Evolutionary conservation across 495 filamentous ascomycete species (phyloP), one percentile per base, ranked within the genome.

Genomic region (Bacidia gigantensis): DNA sequence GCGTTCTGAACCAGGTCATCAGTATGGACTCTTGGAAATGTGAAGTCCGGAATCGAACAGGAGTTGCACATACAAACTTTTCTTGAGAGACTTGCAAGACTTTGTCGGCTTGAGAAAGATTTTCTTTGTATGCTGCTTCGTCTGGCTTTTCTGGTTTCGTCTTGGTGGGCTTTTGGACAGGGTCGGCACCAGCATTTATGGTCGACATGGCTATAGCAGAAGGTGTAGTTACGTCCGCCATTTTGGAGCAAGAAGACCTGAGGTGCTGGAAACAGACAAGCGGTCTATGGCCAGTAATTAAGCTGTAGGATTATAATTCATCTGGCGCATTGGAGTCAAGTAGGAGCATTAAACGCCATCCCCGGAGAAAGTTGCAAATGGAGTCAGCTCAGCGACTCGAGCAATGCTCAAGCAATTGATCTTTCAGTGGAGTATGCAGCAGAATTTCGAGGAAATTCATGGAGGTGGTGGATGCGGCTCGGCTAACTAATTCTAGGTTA

Each of bases 81-180:
- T 84, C 80, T 65, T 87, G 79, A 23, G 78, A 71, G 23, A 78
- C 80, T 52, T 78, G 67, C 65, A 90, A 80, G 50, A 84, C 87
- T 71, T 95, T 92, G 67, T 96, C 83, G 22, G 82, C 84, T 65
- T 83, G 76, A 24, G 73, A 79, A 44, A 94, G 69, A 51, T 74
- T 73, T 60, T 79, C 76, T 69, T 94, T 81, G 68, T 80, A 90
- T 39, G 65, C 61, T 35, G 76, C 78, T 62, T 80, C 75, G 59
- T 92, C 82, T 14, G 86, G 87, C 72, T 79, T 81, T 62, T 79
- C 74, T 32, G 53, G 57, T 14, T 55, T 55, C 9, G 26, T 26
- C 9, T 29, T 32, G 11, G 47, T 18, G 10, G 24, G 21, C 26
- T 56, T 61, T 29, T 46, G 17, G 1, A 50, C 38, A 46, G 48